Percentiles rank a stretch among this genome's conserved stretches.
These are phyloP conservation scores for Entomortierella parvispora DNA, from an alignment of 192 early-diverging fungal species.

Conservation along the genomic window DNA sequence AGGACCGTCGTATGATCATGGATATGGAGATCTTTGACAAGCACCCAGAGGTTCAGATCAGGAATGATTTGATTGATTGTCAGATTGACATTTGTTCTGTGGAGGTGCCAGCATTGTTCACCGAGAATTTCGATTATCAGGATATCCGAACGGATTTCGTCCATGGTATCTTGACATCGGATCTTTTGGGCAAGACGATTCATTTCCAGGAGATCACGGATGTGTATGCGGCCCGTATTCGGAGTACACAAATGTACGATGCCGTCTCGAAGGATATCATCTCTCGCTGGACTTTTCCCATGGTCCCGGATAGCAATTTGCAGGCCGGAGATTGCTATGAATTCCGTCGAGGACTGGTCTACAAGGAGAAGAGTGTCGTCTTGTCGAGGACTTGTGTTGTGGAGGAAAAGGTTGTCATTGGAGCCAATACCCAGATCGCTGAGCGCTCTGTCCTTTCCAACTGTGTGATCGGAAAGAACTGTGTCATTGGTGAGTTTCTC, in stretches of 20 bases:
- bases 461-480: constrained; percentile 87
- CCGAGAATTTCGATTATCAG: constrained; percentile 99
- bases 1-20: constrained; percentile 61
- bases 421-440: constrained; percentile 78
- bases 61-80: constrained; percentile 95
- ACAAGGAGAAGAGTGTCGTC: constrained; percentile 81
- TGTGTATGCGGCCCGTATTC: constrained; percentile 72
- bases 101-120: constrained; percentile 91
- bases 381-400: constrained; percentile 77
- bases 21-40: constrained; percentile 69
- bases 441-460: constrained; percentile 74
- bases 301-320: constrained; percentile 91
- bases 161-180: constrained; percentile 87
- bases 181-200: constrained; percentile 87
- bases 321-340: constrained; percentile 75
- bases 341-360: constrained; percentile 82
- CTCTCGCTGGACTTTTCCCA: constrained; percentile 92
- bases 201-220: constrained; percentile 81
- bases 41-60: constrained; percentile 78
- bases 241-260: constrained; percentile 79
- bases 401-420: constrained; percentile 85
- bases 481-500: constrained; percentile 76
- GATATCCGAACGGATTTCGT: constrained; percentile 91
- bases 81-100: constrained; percentile 93
- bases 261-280: constrained; percentile 87